Evolutionary conservation across 768 basidiomycete species (phyloP).

Genomic region (Naganishia vaughanmartiniae): DNA sequence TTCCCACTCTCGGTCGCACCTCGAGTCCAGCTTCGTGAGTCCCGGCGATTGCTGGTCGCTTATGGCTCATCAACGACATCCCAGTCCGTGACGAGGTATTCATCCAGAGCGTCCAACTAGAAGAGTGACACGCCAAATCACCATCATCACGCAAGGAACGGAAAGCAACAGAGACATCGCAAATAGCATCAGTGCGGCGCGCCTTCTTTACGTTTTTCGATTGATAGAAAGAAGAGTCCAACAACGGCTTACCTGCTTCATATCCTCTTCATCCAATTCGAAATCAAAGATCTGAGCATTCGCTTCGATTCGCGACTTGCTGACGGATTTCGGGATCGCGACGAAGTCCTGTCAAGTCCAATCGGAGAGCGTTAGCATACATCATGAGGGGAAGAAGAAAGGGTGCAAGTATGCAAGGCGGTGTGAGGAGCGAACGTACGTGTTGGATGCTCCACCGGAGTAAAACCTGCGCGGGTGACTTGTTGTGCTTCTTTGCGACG

Average conservation of each 20-base stretch:
- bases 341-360: constrained; percentile 48
- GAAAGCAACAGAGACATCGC: background rate
- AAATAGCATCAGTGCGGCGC: background rate
- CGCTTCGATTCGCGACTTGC: constrained; percentile 52
- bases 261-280: constrained; percentile 54
- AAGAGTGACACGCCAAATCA: background rate
- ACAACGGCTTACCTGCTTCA: constrained; percentile 50
- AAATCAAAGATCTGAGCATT: constrained; percentile 58
- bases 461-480: constrained; percentile 64
- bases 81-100: constrained; percentile 54
- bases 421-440: constrained; percentile 48
- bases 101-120: constrained; percentile 50
- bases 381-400: background rate
- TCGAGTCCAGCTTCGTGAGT: too few relatives aligned
- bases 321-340: constrained; percentile 57
- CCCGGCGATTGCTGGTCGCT: background rate
- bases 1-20: too few relatives aligned
- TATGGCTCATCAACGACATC: constrained; percentile 48
- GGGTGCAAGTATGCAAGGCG: background rate
- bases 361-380: background rate
- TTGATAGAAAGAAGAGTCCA: too few relatives aligned
- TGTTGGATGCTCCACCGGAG: constrained; percentile 84
- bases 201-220: background rate
- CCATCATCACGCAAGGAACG: background rate
- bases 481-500: constrained; percentile 61